Conservation (phyloP, 2,329 filamentous ascomycete genomes). For the Elsinoe arachidis region DNA sequence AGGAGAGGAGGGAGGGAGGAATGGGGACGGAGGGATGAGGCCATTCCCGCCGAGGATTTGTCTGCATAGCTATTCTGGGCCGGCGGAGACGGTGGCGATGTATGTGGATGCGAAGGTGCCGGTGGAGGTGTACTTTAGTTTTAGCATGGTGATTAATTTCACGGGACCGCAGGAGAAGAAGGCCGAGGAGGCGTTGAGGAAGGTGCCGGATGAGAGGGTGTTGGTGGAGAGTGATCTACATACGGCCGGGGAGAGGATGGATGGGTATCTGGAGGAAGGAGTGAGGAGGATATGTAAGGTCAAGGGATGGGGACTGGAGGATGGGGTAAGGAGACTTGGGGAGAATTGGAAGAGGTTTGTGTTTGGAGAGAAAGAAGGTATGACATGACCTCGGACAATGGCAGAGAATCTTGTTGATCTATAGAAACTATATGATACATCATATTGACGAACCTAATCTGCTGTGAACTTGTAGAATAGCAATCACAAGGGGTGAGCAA, state of each 20-base stretch:
- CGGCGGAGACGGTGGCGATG: slow-evolving; percentile 63
- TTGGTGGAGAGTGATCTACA: slow-evolving; percentile 89
- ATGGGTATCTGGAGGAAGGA: slow-evolving; percentile 64
- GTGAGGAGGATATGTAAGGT: slow-evolving; percentile 66
- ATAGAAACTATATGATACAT: too few relatives aligned
- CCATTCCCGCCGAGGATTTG: slow-evolving; percentile 84
- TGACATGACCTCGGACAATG: background rate
- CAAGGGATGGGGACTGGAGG: slow-evolving; percentile 66
- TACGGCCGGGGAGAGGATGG: slow-evolving; percentile 72
- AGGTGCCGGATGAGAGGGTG: slow-evolving; percentile 67
- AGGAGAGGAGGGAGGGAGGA: slow-evolving; percentile 15
- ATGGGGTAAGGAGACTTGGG: slow-evolving; percentile 60
- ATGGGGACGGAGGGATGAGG: background rate
- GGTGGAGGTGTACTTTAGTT: slow-evolving; percentile 74
- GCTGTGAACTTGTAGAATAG: too few relatives aligned
- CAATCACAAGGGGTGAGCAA: too few relatives aligned
- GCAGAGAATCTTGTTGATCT: background rate
- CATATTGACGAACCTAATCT: too few relatives aligned
- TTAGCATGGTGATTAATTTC: slow-evolving; percentile 77
- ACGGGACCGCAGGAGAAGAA: slow-evolving; percentile 44
- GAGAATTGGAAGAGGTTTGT: slow-evolving; percentile 72
- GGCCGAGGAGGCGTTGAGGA: slow-evolving; percentile 58
- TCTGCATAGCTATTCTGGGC: slow-evolving; percentile 85
- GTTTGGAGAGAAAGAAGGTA: slow-evolving; percentile 42
- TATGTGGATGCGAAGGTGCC: slow-evolving; percentile 69